Evolutionary conservation across 2,329 filamentous ascomycete genomes (phyloP), one percentile per base, ranked within the genome.

Genomic region (Xylariaceae sp.): DNA sequence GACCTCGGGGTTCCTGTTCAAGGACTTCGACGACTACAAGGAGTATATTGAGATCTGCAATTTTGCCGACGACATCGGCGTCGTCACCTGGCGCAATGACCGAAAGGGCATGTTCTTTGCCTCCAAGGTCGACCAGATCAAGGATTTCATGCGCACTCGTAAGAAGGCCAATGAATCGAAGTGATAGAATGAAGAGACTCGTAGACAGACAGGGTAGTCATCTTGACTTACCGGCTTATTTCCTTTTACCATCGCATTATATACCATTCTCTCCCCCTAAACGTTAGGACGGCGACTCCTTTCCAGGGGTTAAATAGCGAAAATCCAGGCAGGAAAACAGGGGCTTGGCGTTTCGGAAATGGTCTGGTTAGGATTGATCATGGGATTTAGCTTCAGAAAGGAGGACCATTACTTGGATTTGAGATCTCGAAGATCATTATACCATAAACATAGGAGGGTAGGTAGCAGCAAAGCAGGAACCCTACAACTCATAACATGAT

Each of bases 1-100:
- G 1, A 92, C 87, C 4, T 79, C 83, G 1, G 95, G 95, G 0
- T 98, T 92, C 72, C 74, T 98, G 24, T 96, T 99, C 79, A 89
- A 89, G 69, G 94, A 98, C 62, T 96, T 98, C 70, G 85, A 87
- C 39, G 87, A 82, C 28, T 77, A 81, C 48, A 82, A 82, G 53
- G 90, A 93, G 71, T 95, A 91, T 70, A 79, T 84, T 46, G 87
- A 84, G 40, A 84, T 91, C 9, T 82, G 86, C 4, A 84, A 85
- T 56, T 95, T 97, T 74, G 94, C 95, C 0, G 89, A 94, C 65
- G 92, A 96, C 71, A 87, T 97, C 60, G 95, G 95, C 14, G 93
- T 99, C 26, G 73, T 97, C 69, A 84, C 90, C 3, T 98, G 94
- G 92, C 88, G 87, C 70, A 95, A 87, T 65, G 90, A 96, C 69